Evolutionary conservation across 805 yeast species (phyloP), one percentile per base, ranked within the genome.

Genomic region (Wickerhamomyces sydowiorum): DNA sequence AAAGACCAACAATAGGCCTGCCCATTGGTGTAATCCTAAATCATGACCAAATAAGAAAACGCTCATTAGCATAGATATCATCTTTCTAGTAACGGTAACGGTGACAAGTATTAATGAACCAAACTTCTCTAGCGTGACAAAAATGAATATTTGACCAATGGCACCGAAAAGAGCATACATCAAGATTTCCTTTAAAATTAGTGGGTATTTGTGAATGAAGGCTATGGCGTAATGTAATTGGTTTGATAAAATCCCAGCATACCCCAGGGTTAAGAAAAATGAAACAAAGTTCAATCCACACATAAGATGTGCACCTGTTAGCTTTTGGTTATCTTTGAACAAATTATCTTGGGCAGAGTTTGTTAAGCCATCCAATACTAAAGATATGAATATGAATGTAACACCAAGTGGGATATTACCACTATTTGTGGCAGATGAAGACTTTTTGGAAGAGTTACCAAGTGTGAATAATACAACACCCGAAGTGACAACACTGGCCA

Each of bases 51-150:
- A 91, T 48, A 91, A 66, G 4, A 87, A 60, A 39, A 93, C 96
- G 54, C 96, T 85, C 40, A 91, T 64, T 27, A 89, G 72, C 98
- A 93, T 91, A 31, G 97, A 88, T 38, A 89, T 69, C 96, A 93
- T 91, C 57, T 93, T 93, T 53, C 99, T 75, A 1, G 99, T 91
- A 9, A 93, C 97, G 0, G 98, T 93, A 15, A 95, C 91, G 32
- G 96, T 91, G 23, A 91, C 89, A 41, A 93, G 69, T 0, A 86
- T 76, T 45, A 93, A 67, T 2, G 96, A 87, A 38, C 91, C 96
- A 58, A 86, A 93, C 44, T 77, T 73, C 52, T 87, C 93, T 36
- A 93, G 66, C 2, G 96, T 88, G 40, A 80, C 63, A 58, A 90
- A 93, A 34, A 93, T 87, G 64, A 95, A 93, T n/a, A 90, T 76